phyloP scores from a whole-genome alignment of 2,329 filamentous ascomycete genomes.

The Emergomyces africanus region DNA sequence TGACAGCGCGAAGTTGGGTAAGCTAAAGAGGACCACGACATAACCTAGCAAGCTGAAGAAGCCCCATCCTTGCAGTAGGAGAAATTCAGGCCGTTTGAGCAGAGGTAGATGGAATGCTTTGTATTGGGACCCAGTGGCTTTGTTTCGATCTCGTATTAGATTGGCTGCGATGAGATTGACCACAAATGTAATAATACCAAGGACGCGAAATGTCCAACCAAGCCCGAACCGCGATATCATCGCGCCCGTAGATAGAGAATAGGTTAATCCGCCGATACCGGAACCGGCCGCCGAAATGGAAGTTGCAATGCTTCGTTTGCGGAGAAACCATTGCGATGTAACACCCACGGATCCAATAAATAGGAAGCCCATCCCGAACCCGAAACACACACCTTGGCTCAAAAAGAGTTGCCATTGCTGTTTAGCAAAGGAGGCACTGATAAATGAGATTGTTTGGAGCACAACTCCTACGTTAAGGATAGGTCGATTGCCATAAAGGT shows the following conservation, averaged over 20 bases:
- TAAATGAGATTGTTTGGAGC: conserved; percentile 42
- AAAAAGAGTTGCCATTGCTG: conserved; percentile 50
- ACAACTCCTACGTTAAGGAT: conserved; percentile 44
- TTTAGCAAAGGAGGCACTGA: conserved; percentile 44
- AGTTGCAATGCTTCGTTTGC: conserved; percentile 45
- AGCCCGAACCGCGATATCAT: conserved; percentile 46
- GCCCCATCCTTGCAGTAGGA: conserved; percentile 47
- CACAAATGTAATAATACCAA: conserved; percentile 42
- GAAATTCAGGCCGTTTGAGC: conserved; percentile 42
- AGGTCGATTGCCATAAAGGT: conserved; percentile 39
- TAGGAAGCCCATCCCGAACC: conserved; percentile 49
- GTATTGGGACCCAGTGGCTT: conserved; percentile 40
- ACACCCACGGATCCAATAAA: conserved; percentile 46
- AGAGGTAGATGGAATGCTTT: conserved; percentile 41
- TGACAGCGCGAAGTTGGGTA: conserved; percentile 49
- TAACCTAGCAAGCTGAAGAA: conserved; percentile 53
- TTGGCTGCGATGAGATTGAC: conserved; percentile 42
- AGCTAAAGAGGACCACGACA: conserved; percentile 49
- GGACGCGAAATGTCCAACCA: conserved; percentile 48
- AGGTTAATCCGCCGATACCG: conserved; percentile 47
- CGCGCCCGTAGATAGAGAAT: conserved; percentile 44
- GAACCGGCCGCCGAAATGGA: conserved; percentile 47
- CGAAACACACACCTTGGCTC: conserved; percentile 48
- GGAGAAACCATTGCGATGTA: conserved; percentile 50
- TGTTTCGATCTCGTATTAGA: conserved; percentile 46